Evolutionary conservation across 179 eudicot genomes (phyloP), one percentile per base, ranked within the genome.

Genomic region (Spergularia azorica): DNA sequence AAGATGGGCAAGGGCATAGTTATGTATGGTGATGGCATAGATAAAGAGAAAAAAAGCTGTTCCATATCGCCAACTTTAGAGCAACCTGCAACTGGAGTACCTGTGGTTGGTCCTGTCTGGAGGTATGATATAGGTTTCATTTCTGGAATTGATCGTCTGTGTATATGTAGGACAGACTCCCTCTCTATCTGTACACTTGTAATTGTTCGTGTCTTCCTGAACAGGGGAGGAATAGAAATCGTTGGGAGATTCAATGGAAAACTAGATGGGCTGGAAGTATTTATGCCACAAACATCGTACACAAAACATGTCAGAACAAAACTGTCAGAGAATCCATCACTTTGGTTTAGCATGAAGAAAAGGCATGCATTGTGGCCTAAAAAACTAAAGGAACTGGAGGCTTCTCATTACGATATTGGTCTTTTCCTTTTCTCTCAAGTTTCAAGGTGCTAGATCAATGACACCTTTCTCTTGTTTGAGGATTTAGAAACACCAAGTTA

Each of bases 31-130:
- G 63, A 77, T 59, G 55, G 69, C 15, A 15, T 17, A 38, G 52
- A 38, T 70, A 63, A 61, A 51, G 38, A 21, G 51, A 55, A 61
- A 46, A 1, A 77, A 48, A 59, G 2, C 52, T 41, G 26, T 69
- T 61, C 13, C 50, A 52, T n/a, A 1, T 52, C 52, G 20, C n/a
- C 46, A 54, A 13, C 14, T 21, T 71, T 46, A 39, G 39, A 63
- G 67, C 32, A 18, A 51, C 11, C 14, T 7, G 64, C 50, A 7
- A 7, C 55, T 38, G 70, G 62, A 52, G 46, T 70, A 10, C 80
- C 69, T 51, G 80, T 63, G n/a, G 57, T 77, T 41, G 80, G 76
- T 63, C 80, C 76, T 52, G 71, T 77, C 36, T 77, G 80, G 80
- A 71, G 80, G 80, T 77, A 65, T 70, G 79, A 54, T 77, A 63